A percentile compares a stretch with the other conserved stretches of the same genome.
These are phyloP conservation scores for Clitopilus hobsonii DNA, from an alignment of 768 basidiomycete genomes.

Conservation along the genomic window DNA sequence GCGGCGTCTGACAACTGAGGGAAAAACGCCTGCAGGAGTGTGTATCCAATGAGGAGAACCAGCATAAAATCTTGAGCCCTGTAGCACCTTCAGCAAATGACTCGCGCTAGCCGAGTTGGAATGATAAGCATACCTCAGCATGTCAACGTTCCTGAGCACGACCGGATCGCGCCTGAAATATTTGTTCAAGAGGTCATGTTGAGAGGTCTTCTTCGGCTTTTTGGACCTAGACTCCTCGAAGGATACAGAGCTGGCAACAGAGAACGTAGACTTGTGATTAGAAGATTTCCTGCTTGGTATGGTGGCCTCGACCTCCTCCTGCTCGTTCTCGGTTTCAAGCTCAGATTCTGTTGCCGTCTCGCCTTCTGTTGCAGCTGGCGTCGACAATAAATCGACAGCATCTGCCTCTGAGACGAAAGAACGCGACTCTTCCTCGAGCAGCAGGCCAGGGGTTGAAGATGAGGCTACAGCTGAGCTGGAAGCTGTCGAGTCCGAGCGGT, in stretches of 20 bases:
- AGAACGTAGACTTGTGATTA: slow-evolving; percentile 26
- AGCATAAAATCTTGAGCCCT: slow-evolving; percentile 87
- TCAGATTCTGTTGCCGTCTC: slow-evolving; percentile 74
- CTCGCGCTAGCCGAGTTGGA: slow-evolving; percentile 1
- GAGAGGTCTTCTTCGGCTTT: slow-evolving; percentile 44
- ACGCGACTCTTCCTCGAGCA: background rate
- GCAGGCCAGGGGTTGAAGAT: background rate
- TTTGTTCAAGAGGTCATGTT: slow-evolving; percentile 85
- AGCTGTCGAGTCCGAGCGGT: slow-evolving; percentile 1
- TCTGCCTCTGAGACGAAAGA: slow-evolving; percentile 16
- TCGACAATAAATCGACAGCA: slow-evolving; percentile 33
- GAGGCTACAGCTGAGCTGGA: slow-evolving; percentile 9
- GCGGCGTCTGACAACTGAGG: slow-evolving; percentile 47
- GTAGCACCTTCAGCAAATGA: slow-evolving; percentile 8
- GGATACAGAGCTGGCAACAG: slow-evolving; percentile 29
- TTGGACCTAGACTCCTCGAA: slow-evolving; percentile 11
- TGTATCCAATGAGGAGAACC: slow-evolving; percentile 68
- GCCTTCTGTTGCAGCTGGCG: slow-evolving; percentile 65
- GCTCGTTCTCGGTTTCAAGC: slow-evolving; percentile 58
- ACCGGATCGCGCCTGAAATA: slow-evolving; percentile 91
- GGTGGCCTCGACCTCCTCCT: slow-evolving; percentile 24
- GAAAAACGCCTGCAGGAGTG: slow-evolving; percentile 51
- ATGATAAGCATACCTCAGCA: slow-evolving; percentile 70
- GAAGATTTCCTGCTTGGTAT: slow-evolving; percentile 15
- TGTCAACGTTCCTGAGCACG: slow-evolving; percentile 74